Conservation (phyloP, 352 stramenopile species). For the Pythium guiyangense region DNA sequence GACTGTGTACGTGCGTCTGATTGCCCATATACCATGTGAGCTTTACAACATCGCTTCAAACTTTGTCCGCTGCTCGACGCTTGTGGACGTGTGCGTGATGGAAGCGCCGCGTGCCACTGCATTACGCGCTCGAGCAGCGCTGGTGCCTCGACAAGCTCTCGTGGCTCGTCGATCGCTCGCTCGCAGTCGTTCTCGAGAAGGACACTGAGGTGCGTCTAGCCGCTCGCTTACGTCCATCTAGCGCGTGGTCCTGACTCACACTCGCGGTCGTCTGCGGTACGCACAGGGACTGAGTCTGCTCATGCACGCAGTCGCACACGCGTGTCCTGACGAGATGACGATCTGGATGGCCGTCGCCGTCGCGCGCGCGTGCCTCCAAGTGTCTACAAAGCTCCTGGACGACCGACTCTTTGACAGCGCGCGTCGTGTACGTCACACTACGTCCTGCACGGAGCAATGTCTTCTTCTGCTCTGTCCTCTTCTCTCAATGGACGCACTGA, state of each 20-base stretch:
- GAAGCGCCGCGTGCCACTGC: slow-evolving; percentile 22
- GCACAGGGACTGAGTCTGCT: slow-evolving; percentile 34
- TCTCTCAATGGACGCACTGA: not conserved
- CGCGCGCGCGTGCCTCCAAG: slow-evolving; percentile 20
- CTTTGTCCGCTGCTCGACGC: too few species aligned
- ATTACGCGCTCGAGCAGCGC: slow-evolving; percentile 40
- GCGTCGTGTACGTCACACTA: slow-evolving; percentile 27
- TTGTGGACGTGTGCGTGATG: not conserved
- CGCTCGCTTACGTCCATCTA: too few species aligned
- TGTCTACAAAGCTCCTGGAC: slow-evolving; percentile 23
- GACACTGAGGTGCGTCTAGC: slow-evolving; percentile 25
- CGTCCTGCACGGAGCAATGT: not conserved
- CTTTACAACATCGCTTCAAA: too few species aligned
- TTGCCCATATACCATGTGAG: too few species aligned
- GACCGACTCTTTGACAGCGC: slow-evolving; percentile 46
- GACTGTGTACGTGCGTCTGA: slow-evolving; percentile 17
- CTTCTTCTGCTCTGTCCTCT: not conserved
- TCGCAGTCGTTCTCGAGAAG: slow-evolving; percentile 32
- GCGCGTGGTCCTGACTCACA: not conserved
- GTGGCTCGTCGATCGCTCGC: slow-evolving; percentile 45
- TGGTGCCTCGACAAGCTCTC: slow-evolving; percentile 44
- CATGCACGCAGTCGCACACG: slow-evolving; percentile 34
- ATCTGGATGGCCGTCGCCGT: slow-evolving; percentile 55
- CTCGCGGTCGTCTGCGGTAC: not conserved
- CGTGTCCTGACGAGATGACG: slow-evolving; percentile 40